Evolutionary conservation across 163 green algal genomes (phyloP).

Genomic region (Prototheca stagnorum): DNA sequence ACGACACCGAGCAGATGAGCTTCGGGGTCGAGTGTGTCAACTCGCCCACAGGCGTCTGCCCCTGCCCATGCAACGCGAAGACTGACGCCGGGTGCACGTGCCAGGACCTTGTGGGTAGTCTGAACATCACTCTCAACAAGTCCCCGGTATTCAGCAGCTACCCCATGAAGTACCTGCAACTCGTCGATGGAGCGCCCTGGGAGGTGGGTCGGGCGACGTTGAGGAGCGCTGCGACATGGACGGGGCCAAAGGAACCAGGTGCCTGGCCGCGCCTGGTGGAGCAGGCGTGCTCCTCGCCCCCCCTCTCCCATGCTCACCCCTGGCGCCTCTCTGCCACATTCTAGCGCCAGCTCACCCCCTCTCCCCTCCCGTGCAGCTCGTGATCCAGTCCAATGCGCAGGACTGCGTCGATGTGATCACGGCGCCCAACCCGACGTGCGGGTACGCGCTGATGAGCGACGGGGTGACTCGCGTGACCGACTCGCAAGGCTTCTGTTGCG

Average conservation of each 20-base stretch:
- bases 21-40: slow-evolving; percentile 17
- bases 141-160: slow-evolving; percentile 57
- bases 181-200: slow-evolving; percentile 58
- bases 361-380: too few species aligned
- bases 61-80: slow-evolving; percentile 59
- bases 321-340: too few species aligned
- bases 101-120: slow-evolving; percentile 39
- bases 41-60: slow-evolving; percentile 33
- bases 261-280: background rate
- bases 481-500: slow-evolving; percentile 77
- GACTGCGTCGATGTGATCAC: background rate
- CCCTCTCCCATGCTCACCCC: too few species aligned
- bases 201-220: slow-evolving; percentile 27
- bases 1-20: slow-evolving; percentile 10
- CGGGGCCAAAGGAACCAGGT: background rate
- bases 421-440: too few species aligned
- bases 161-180: slow-evolving; percentile 58
- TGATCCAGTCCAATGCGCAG: background rate
- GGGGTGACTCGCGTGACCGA: too few species aligned
- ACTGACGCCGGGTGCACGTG: slow-evolving; percentile 46
- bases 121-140: slow-evolving; percentile 58
- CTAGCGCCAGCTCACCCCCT: too few species aligned
- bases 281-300: too few species aligned
- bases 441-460: too few species aligned
- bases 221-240: background rate